Base-by-base conservation (phyloP, 1,284 basidiomycete genomes). In the Cerrena zonata region DNA sequence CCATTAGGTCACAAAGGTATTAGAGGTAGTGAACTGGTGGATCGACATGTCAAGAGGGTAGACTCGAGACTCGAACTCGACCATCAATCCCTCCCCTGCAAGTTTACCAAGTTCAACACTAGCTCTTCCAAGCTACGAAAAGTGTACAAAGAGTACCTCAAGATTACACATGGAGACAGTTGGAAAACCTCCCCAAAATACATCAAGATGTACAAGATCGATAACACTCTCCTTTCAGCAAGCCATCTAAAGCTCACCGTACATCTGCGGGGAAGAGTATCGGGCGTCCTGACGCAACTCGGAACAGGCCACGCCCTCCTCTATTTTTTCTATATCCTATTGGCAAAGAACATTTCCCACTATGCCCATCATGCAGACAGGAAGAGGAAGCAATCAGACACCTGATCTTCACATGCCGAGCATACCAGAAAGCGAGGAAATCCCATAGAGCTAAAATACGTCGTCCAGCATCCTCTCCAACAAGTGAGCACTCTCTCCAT, bases 251-350 rank as follows among this genome's bases (percentile, higher is more conserved):
- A 49, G 12, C 34, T 52, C 1, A 39, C 49, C 12, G n/a, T 4
- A 0, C 4, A 11, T 0, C 51, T 60, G 19, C 48, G 52, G 0
- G 26, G 56, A 4, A 38, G 52, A 2, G 56, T 61, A 0, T 52
- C 58, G 4, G 54, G 42, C 26, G 23, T 65, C 0, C 56, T 69
- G 7, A 50, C 62, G 12, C 68, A 69, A 45, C 61, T 69, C 0
- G 58, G 62, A 10, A 60, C 64, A 0, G 62, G 63, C 7, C 64
- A 66, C 38, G 54, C 56, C 2, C 60, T 63, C 0, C 61, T 69
- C 55, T 61, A 37, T 19, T 49, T 1, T 56, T 67, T 54, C 60
- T 68, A 0, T 45, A 60, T 36, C 45, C 55, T 5, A 62, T 68
- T 11, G 19, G 48, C 0, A 45, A 45, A 12, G 41, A 53, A 3